phyloP scores from a whole-genome alignment of 768 basidiomycete species.

The Boletus vinaceobasis region DNA sequence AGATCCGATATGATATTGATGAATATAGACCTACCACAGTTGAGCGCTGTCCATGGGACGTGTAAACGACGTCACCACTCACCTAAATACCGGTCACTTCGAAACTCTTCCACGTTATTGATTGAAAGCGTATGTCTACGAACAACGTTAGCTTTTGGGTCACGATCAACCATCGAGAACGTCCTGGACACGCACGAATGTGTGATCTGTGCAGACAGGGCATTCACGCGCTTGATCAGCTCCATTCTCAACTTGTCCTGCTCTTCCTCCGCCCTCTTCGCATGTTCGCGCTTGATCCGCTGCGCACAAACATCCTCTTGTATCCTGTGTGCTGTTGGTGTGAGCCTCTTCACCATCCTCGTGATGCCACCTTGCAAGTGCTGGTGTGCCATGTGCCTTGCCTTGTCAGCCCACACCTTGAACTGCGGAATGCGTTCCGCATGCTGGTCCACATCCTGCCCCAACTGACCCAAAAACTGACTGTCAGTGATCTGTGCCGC shows the following conservation, averaged over 20 bases:
- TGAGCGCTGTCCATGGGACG: not conserved
- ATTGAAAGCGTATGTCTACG: constrained; percentile 14
- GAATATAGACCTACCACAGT: not conserved
- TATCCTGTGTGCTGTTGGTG: constrained; percentile 4
- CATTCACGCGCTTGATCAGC: constrained; percentile 21
- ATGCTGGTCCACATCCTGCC: not conserved
- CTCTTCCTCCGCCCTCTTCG: constrained; percentile 6
- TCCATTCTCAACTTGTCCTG: constrained; percentile 6
- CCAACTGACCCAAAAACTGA: constrained; percentile 13
- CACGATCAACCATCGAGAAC: not conserved
- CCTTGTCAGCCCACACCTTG: not conserved
- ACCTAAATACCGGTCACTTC: not conserved
- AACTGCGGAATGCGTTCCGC: not conserved
- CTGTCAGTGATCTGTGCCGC: constrained; percentile 7
- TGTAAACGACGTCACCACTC: not conserved
- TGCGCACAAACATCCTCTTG: not conserved
- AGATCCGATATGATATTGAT: not conserved
- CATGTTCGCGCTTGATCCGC: not conserved
- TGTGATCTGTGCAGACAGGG: not conserved
- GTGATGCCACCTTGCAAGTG: not conserved
- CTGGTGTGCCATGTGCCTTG: not conserved
- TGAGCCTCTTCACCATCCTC: constrained; percentile 8
- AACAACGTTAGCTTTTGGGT: not conserved
- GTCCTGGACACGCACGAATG: constrained; percentile 7
- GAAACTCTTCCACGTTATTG: not conserved